These are phyloP conservation scores for Fonsecaea erecta DNA, from an alignment of 2,329 filamentous ascomycete genomes.

Conservation along the genomic window DNA sequence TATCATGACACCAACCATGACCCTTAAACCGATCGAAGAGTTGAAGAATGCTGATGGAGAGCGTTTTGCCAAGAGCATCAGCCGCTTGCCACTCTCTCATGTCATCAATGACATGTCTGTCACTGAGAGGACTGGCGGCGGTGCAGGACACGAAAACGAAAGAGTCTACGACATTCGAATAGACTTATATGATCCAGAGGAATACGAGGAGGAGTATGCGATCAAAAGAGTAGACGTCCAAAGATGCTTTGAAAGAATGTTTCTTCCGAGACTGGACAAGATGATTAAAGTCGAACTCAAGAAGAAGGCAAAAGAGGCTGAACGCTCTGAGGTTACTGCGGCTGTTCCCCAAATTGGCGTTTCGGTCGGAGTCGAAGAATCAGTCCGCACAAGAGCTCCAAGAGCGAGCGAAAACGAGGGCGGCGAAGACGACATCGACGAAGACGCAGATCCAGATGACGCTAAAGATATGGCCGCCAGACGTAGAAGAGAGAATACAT, in stretches of 20 bases:
- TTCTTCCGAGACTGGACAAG: slow-evolving; percentile 73
- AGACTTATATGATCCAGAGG: slow-evolving; percentile 79
- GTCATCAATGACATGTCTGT: slow-evolving; percentile 82
- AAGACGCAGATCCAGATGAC: slow-evolving; percentile 78
- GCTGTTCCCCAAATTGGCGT: slow-evolving; percentile 78
- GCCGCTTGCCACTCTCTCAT: slow-evolving; percentile 79
- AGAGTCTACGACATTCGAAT: slow-evolving; percentile 85
- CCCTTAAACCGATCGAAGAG: slow-evolving; percentile 75
- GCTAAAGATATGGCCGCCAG: slow-evolving; percentile 61
- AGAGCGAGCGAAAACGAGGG: slow-evolving; percentile 53
- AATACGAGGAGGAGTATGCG: slow-evolving; percentile 85
- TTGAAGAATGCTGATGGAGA: slow-evolving; percentile 71
- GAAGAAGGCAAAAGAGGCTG: slow-evolving; percentile 71
- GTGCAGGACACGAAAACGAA: slow-evolving; percentile 69
- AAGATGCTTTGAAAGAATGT: slow-evolving; percentile 76
- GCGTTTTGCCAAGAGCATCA: slow-evolving; percentile 89
- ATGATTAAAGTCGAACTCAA: slow-evolving; percentile 76
- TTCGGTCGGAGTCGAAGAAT: slow-evolving; percentile 61
- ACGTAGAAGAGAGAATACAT: slow-evolving; percentile 72
- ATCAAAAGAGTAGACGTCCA: slow-evolving; percentile 79
- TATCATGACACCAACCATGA: slow-evolving; percentile 92
- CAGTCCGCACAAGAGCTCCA: slow-evolving; percentile 51
- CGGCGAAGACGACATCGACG: slow-evolving; percentile 65
- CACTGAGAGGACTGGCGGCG: slow-evolving; percentile 76
- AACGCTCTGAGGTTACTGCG: slow-evolving; percentile 61